phyloP scores from a whole-genome alignment of 257 asterid genomes.

The Lycium ferocissimum region DNA sequence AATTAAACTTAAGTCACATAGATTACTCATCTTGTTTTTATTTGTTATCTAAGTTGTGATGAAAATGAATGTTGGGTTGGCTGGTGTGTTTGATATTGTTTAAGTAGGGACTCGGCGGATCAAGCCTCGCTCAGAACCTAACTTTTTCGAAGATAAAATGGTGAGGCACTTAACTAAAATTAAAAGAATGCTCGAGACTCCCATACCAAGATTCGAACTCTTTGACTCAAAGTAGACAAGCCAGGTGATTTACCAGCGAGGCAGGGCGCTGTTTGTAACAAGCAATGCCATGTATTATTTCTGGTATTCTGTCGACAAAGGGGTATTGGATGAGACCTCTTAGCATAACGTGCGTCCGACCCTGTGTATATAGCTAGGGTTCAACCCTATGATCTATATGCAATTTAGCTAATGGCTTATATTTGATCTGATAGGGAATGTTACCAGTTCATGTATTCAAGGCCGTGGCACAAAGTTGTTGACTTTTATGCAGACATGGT shows the following conservation, averaged over 20 bases:
- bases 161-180: background rate
- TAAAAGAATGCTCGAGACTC: background rate
- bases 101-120: background rate
- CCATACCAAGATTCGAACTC: background rate
- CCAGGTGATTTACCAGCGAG: background rate
- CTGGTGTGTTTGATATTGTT: background rate
- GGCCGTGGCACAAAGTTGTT: slow-evolving; percentile 76
- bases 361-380: background rate
- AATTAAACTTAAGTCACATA: background rate
- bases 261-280: background rate
- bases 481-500: slow-evolving; percentile 74
- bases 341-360: background rate
- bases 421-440: slow-evolving; percentile 71
- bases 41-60: background rate
- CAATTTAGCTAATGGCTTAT: background rate
- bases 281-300: background rate
- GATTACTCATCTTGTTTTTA: background rate
- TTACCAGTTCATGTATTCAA: slow-evolving; percentile 76
- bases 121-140: background rate
- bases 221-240: slow-evolving; percentile 13
- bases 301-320: background rate
- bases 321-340: background rate
- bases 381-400: background rate
- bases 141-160: background rate
- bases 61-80: background rate